Evolutionary conservation across 140 eudicot genomes (phyloP), one percentile per base, ranked within the genome.

Genomic region (Stevia rebaudiana): DNA sequence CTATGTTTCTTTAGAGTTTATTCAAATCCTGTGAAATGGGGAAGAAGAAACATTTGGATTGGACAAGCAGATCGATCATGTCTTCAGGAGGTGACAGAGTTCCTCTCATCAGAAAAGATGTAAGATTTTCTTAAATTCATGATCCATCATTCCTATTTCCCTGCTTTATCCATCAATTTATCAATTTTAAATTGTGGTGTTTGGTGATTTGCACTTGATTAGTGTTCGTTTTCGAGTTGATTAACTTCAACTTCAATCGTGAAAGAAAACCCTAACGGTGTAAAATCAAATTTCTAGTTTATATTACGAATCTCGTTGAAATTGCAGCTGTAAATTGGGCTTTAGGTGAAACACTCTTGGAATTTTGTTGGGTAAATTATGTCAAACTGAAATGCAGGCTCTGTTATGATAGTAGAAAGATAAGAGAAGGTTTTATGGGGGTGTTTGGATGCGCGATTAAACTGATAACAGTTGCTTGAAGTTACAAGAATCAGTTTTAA

Each of bases 21-120:
- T 30, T 54, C 10, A 7, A 9, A 40, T 51, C 5, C 31, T 72
- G 18, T 42, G 12, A 40, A 47, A 54, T 78, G 82, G 82, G 78
- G 63, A 78, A 67, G 65, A 78, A 73, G 67, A 50, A 67, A 16
- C 67, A 78, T 51, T 53, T 73, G 74, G 82, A 78, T 61, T 78
- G 82, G 79, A 63, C 79, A 67, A 40, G 30, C 11, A 36, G 55
- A 8, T 78, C 76, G 3, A 67, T 77, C 31, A 65, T 77, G 31
- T 66, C 66, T 9, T 51, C 49, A 0, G 75, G 79, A 63, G 25
- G 64, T 3, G 73, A 76, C 13, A 71, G 54, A 46, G 42, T 61
- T 24, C 60, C 79, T 2, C 65, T 61, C 22, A n/a, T 73, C n/a
- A 72, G 72, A 17, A 72, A 77, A 67, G 67, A 62, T 50, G 83